Percentiles rank a stretch among this genome's conserved stretches.
Conservation (phyloP, 495 filamentous ascomycete species). For the Lophium mytilinum region DNA sequence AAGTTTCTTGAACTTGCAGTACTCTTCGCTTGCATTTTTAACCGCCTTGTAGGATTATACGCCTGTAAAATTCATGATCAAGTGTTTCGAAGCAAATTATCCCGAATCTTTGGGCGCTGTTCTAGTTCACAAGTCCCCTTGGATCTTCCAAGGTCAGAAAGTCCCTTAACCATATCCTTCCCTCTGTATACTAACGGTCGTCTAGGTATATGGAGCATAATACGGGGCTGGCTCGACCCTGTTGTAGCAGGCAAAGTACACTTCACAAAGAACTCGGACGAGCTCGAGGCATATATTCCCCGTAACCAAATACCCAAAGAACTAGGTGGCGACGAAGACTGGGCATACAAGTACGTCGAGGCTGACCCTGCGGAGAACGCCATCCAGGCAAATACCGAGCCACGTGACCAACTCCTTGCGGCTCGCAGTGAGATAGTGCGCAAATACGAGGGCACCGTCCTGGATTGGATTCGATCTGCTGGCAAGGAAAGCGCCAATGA, state of each 20-base stretch:
- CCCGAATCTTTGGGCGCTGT: conserved; percentile 86
- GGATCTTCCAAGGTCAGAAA: conserved; percentile 81
- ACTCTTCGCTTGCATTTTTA: neutral
- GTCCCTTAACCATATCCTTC: conserved; percentile 41
- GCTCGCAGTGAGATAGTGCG: conserved; percentile 54
- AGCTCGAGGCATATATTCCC: conserved; percentile 70
- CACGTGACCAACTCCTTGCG: conserved; percentile 50
- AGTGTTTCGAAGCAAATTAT: conserved; percentile 98
- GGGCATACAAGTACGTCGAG: conserved; percentile 73
- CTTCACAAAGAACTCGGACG: conserved; percentile 77
- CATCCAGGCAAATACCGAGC: conserved; percentile 57
- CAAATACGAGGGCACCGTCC: conserved; percentile 60
- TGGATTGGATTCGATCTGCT: conserved; percentile 55
- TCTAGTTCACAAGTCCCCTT: conserved; percentile 94
- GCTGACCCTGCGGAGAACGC: conserved; percentile 64
- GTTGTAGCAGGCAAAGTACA: conserved; percentile 92
- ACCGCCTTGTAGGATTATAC: conserved; percentile 63
- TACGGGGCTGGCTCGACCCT: conserved; percentile 93
- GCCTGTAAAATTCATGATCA: conserved; percentile 98
- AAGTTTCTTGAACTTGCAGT: conserved; percentile 16
- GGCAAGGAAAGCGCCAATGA: conserved; percentile 12
- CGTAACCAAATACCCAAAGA: conserved; percentile 65
- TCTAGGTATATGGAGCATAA: conserved; percentile 59
- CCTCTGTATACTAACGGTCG: neutral
- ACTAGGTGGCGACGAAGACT: conserved; percentile 75